A percentile compares a stretch with the other conserved stretches of the same genome.
Conservation (phyloP, 305 asterid species). For the Andrographis paniculata region DNA sequence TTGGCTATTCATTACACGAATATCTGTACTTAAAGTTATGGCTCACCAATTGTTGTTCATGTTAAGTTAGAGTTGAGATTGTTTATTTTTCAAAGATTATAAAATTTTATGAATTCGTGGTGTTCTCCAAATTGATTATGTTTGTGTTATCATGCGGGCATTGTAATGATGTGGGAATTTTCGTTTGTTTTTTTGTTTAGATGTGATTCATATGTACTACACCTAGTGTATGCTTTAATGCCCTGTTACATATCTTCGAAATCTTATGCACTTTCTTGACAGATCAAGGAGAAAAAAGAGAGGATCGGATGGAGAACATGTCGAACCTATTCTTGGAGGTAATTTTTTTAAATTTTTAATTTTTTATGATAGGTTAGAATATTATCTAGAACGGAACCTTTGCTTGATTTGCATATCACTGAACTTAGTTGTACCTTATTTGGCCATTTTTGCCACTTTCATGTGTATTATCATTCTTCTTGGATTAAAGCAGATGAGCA, state of each 20-base stretch:
- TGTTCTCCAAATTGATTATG: neutral
- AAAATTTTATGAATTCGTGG: neutral
- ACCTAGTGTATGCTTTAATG: neutral
- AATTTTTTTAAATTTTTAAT: constrained; percentile 15
- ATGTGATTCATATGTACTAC: constrained; percentile 1
- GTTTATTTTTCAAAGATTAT: neutral
- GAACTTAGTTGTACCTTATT: no score
- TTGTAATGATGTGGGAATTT: neutral
- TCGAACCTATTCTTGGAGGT: constrained; percentile 57
- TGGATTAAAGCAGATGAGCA: no score
- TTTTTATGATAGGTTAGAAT: no score
- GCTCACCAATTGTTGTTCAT: no score
- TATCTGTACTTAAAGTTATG: no score
- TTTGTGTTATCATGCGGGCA: neutral
- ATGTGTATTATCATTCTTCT: no score
- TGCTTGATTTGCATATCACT: no score
- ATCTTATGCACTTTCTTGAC: constrained; percentile 19
- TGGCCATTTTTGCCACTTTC: neutral
- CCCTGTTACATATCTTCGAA: neutral
- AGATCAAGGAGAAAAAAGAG: constrained; percentile 89
- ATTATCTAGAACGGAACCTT: no score
- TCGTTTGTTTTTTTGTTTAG: neutral
- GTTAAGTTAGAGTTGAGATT: no score
- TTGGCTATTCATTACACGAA: no score
- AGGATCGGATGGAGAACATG: constrained; percentile 61